Conservation (phyloP, 1,139 yeast genomes). For the Scheffersomyces titani region DNA sequence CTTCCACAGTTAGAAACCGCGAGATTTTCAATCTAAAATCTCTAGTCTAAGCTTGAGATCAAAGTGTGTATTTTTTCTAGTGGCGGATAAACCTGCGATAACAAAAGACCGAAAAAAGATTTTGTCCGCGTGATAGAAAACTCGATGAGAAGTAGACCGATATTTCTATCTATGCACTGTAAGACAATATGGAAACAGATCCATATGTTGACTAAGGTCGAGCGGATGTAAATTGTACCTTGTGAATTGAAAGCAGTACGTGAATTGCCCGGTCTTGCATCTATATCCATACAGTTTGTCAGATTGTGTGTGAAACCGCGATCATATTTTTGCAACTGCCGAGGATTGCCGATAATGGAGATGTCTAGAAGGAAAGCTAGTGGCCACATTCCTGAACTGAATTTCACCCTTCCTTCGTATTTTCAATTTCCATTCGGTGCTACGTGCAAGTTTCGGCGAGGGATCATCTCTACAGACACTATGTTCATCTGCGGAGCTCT, state of each 20-base stretch:
- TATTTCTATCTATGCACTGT: no score
- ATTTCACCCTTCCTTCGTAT: background rate
- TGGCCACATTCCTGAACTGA: background rate
- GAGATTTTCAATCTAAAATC: background rate
- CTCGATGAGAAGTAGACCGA: background rate
- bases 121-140: background rate
- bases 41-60: conserved; percentile 4
- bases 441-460: background rate
- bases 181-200: background rate
- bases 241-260: background rate
- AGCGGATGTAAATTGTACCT: background rate
- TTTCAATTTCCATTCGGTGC: background rate
- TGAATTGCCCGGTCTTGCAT: background rate
- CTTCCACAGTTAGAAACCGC: background rate
- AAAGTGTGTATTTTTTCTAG: background rate
- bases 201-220: background rate
- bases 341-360: background rate
- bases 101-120: background rate
- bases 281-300: background rate
- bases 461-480: background rate
- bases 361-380: background rate
- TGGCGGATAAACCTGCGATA: background rate
- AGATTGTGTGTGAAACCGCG: background rate
- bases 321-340: background rate
- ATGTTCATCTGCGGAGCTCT: background rate